phyloP scores from a whole-genome alignment of 208 protist genomes.

The Naegleria fowleri region DNA sequence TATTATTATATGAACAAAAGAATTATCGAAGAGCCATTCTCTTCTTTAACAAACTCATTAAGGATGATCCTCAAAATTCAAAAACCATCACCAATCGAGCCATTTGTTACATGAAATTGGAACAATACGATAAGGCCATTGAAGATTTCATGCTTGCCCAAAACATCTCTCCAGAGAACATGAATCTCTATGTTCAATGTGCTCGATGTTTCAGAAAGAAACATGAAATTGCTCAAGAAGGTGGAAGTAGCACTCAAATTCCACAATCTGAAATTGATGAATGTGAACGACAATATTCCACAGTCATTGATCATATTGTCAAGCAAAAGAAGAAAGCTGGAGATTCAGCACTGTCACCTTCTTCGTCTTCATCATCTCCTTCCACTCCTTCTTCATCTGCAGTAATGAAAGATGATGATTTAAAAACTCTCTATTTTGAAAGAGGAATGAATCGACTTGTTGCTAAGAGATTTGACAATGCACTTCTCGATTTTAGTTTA shows the following conservation, averaged over 20 bases:
- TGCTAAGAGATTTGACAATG: neutral
- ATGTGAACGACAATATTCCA: neutral
- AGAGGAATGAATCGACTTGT: neutral
- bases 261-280: neutral
- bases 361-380: neutral
- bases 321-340: neutral
- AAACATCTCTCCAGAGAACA: neutral
- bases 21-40: neutral
- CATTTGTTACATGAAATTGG: slow-evolving; percentile 7
- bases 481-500: neutral
- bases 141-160: neutral
- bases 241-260: neutral
- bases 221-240: neutral
- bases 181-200: neutral
- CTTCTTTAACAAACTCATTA: neutral
- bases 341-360: too few relatives aligned
- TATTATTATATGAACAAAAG: neutral
- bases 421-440: neutral
- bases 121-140: neutral
- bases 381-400: neutral
- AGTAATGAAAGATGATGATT: neutral
- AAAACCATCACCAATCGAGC: neutral
- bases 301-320: neutral
- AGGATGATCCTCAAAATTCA: neutral
- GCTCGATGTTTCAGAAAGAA: neutral